These are phyloP conservation scores for Ogataea glucozyma DNA, from an alignment of 805 yeast genomes.

Conservation along the genomic window DNA sequence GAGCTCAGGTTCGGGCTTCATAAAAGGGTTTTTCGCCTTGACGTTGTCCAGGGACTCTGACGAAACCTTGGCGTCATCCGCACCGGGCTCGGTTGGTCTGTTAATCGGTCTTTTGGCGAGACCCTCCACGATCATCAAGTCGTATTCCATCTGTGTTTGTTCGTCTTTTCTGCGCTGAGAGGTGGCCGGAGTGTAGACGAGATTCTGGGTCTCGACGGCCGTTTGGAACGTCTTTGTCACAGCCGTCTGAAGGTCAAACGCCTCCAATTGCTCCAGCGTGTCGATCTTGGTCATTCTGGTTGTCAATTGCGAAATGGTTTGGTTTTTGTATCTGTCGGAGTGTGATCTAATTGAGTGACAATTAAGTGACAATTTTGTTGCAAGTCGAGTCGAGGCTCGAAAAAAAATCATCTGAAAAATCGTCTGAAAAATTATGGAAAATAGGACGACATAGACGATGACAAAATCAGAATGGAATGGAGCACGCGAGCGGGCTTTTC, in stretches of 20 bases:
- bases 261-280: slow-evolving; percentile 24
- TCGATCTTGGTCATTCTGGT: slow-evolving; percentile 15
- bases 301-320: neutral
- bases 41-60: slow-evolving; percentile 34
- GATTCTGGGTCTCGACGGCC: slow-evolving; percentile 28
- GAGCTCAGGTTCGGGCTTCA: slow-evolving; percentile 73
- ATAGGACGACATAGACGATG: no score
- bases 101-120: slow-evolving; percentile 37
- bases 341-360: no score
- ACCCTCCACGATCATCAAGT: slow-evolving; percentile 36
- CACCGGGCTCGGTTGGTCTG: slow-evolving; percentile 36
- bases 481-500: no score
- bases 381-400: no score
- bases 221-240: slow-evolving; percentile 23
- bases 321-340: no score
- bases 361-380: no score
- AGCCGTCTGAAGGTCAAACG: slow-evolving; percentile 18
- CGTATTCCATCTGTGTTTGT: slow-evolving; percentile 28
- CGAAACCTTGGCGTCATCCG: slow-evolving; percentile 39
- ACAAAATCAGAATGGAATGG: no score
- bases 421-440: no score
- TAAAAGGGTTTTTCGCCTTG: slow-evolving; percentile 66
- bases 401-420: no score
- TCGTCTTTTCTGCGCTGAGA: slow-evolving; percentile 27
- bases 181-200: slow-evolving; percentile 25